A percentile compares a stretch with the other conserved stretches of the same genome.
phyloP scores from a whole-genome alignment of 768 basidiomycete genomes.

The Russula ochroleuca region DNA sequence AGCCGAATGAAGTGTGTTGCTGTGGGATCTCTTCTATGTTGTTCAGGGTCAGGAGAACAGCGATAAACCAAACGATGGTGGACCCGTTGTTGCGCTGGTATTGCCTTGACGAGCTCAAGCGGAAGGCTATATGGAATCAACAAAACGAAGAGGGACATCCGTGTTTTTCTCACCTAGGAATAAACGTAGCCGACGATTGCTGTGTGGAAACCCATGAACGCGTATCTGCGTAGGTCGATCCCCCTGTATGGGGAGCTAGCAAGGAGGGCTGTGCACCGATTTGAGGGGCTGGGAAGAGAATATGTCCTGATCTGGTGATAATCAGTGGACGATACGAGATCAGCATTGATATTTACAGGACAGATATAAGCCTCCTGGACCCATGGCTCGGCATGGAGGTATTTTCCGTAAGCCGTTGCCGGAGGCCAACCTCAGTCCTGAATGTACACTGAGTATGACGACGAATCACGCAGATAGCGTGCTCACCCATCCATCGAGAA shows the following conservation, averaged over 20 bases:
- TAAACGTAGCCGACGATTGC: slow-evolving; percentile 38
- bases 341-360: slow-evolving; percentile 2
- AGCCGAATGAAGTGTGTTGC: slow-evolving; percentile 19
- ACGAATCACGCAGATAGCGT: background rate
- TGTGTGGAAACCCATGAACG: slow-evolving; percentile 44
- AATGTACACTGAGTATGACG: background rate
- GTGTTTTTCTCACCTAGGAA: slow-evolving; percentile 43
- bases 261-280: background rate
- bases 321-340: slow-evolving; percentile 16
- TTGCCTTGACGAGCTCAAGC: slow-evolving; percentile 14
- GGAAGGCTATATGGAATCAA: slow-evolving; percentile 23
- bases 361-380: slow-evolving; percentile 17
- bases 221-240: slow-evolving; percentile 40
- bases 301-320: slow-evolving; percentile 51
- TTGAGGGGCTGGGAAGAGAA: slow-evolving; percentile 41
- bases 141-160: background rate
- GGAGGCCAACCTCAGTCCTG: slow-evolving; percentile 12
- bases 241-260: slow-evolving; percentile 25
- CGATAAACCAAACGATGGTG: slow-evolving; percentile 26
- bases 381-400: background rate
- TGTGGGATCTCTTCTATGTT: background rate
- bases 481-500: slow-evolving; percentile 38
- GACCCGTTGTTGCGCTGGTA: slow-evolving; percentile 21
- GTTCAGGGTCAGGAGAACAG: background rate
- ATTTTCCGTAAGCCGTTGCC: slow-evolving; percentile 9